phyloP scores from a whole-genome alignment of 768 basidiomycete genomes.

The Guyanaporus albipodus region DNA sequence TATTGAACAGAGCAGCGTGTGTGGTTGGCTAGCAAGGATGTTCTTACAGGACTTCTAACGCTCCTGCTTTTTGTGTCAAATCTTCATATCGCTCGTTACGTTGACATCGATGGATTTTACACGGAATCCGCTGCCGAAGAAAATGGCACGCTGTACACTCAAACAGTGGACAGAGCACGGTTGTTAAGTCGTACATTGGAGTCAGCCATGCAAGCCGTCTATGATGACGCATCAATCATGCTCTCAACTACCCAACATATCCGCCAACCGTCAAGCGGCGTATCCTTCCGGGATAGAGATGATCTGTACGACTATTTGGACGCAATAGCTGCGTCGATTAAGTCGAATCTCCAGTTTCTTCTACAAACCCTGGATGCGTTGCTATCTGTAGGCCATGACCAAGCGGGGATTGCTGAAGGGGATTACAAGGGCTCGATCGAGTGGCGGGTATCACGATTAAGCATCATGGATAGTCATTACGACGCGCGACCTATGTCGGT shows the following conservation, averaged over 20 bases:
- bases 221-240: constrained; percentile 64
- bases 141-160: constrained; percentile 50
- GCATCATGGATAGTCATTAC: constrained; percentile 51
- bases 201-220: constrained; percentile 63
- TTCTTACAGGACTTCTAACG: constrained; percentile 52
- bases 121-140: constrained; percentile 41
- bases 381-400: constrained; percentile 62
- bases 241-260: constrained; percentile 53
- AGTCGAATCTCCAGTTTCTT: constrained; percentile 52
- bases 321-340: constrained; percentile 47
- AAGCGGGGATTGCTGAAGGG: constrained; percentile 63
- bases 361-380: constrained; percentile 61
- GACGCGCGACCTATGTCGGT: constrained; percentile 41
- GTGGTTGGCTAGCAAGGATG: constrained; percentile 41
- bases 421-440: constrained; percentile 76
- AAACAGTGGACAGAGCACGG: constrained; percentile 68
- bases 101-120: constrained; percentile 77
- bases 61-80: constrained; percentile 61
- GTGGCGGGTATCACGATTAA: constrained; percentile 70
- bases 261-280: constrained; percentile 10
- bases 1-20: constrained; percentile 26
- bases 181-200: constrained; percentile 68
- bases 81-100: constrained; percentile 73
- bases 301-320: constrained; percentile 42
- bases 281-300: constrained; percentile 15